Evolutionary conservation across 2,329 filamentous ascomycete species (phyloP).

Genomic region (Trichoderma asperellum): DNA sequence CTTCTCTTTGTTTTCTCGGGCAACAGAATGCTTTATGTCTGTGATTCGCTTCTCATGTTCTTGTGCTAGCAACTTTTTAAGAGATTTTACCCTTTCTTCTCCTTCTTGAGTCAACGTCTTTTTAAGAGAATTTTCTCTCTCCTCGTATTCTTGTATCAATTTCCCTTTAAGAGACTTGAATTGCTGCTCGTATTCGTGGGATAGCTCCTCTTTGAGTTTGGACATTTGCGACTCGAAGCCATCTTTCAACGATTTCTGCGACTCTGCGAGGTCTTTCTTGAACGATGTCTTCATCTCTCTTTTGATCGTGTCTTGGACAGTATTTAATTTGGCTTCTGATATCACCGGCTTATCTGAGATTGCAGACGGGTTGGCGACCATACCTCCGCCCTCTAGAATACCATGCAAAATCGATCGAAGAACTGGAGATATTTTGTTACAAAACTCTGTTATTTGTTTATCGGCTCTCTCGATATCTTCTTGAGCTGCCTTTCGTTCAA

Average conservation of each 20-base stretch:
- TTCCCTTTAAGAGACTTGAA: background rate
- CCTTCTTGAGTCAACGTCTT: slow-evolving; percentile 1
- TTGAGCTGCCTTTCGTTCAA: slow-evolving; percentile 29
- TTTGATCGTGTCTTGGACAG: background rate
- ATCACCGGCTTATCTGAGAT: background rate
- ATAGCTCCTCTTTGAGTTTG: background rate
- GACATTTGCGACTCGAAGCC: slow-evolving; percentile 3
- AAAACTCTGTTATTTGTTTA: slow-evolving; percentile 21
- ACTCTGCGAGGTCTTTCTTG: background rate
- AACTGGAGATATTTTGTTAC: slow-evolving; percentile 25
- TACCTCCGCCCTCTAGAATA: background rate
- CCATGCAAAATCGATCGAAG: slow-evolving; percentile 9
- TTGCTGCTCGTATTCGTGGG: slow-evolving; percentile 6
- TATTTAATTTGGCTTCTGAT: background rate
- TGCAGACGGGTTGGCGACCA: background rate
- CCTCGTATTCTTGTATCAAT: background rate
- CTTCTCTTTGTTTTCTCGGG: background rate
- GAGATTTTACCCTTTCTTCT: background rate
- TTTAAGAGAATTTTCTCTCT: background rate
- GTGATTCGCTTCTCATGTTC: slow-evolving; percentile 7
- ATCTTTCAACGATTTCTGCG: background rate
- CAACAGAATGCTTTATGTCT: background rate
- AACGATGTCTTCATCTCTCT: slow-evolving; percentile 4
- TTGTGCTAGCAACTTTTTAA: background rate
- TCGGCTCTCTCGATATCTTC: slow-evolving; percentile 28